Percentiles rank a stretch among this genome's conserved stretches.
phyloP scores from a whole-genome alignment of 805 yeast genomes.

The Wickerhamiella nectarea region DNA sequence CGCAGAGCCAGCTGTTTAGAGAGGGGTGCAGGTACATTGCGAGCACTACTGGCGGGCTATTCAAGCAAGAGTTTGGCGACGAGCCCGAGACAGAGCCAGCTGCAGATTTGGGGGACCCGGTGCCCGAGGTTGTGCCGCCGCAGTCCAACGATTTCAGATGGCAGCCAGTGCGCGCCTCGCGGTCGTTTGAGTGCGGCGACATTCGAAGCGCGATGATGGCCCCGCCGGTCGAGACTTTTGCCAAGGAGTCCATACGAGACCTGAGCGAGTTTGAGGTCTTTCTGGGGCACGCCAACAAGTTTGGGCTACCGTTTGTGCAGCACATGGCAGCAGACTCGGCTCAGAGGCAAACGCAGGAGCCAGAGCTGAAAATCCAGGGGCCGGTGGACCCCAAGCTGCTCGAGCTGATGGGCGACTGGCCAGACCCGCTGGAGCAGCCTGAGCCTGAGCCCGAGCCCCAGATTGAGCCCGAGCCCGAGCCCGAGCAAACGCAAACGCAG shows the following conservation, averaged over 20 bases:
- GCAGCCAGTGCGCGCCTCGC: neutral
- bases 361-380: neutral
- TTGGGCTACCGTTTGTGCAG: neutral
- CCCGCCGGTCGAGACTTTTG: too few relatives aligned
- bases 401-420: neutral
- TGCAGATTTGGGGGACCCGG: neutral
- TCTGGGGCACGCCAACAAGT: conserved; percentile 2
- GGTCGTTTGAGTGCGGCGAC: neutral
- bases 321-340: neutral
- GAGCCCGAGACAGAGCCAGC: neutral
- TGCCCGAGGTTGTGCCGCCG: neutral
- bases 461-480: too few relatives aligned
- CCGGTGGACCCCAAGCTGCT: neutral
- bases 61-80: conserved; percentile 11
- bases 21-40: conserved; percentile 11
- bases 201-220: too few relatives aligned
- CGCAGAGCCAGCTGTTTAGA: conserved; percentile 15
- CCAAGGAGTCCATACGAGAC: too few relatives aligned
- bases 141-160: neutral
- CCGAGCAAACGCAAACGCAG: too few relatives aligned
- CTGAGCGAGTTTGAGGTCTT: neutral
- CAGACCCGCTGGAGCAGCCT: neutral
- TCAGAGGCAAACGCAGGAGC: neutral
- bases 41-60: conserved; percentile 16
- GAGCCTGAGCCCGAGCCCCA: too few relatives aligned